Percentiles rank a stretch among this genome's conserved stretches.
Conservation (phyloP, 352 stramenopile genomes). For the Phytophthora nicotianae region DNA sequence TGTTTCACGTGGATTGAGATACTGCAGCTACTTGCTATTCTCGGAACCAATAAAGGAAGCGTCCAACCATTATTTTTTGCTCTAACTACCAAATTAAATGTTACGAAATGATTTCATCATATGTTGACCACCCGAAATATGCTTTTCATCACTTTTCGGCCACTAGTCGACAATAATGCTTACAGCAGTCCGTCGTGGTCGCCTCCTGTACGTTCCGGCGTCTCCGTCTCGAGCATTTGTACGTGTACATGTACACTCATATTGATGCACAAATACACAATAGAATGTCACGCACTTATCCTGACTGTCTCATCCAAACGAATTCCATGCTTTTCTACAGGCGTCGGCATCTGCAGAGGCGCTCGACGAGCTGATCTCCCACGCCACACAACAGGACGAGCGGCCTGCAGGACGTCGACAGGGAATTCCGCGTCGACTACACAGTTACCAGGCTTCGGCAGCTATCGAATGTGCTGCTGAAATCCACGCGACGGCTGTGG, state of each 20-base stretch:
- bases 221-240: slow-evolving; percentile 19
- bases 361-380: slow-evolving; percentile 59
- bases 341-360: slow-evolving; percentile 33
- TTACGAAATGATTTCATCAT: neutral
- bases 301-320: neutral
- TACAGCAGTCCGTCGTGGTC: neutral
- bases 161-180: slow-evolving; percentile 18
- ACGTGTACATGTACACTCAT: neutral
- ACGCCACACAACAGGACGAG: slow-evolving; percentile 36
- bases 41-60: too few species aligned
- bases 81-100: neutral
- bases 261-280: neutral
- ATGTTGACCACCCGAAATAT: neutral
- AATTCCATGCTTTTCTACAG: slow-evolving; percentile 1
- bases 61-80: too few species aligned
- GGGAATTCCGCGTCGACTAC: slow-evolving; percentile 7
- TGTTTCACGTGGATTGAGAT: too few species aligned
- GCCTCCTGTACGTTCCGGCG: neutral
- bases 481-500: slow-evolving; percentile 72
- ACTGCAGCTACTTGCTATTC: too few species aligned
- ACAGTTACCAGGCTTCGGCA: slow-evolving; percentile 11
- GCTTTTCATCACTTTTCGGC: neutral
- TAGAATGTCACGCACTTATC: too few species aligned
- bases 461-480: slow-evolving; percentile 13
- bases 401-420: slow-evolving; percentile 13